Base-by-base conservation (phyloP, 2,329 filamentous ascomycete genomes). In the Pyrenochaeta sp. region DNA sequence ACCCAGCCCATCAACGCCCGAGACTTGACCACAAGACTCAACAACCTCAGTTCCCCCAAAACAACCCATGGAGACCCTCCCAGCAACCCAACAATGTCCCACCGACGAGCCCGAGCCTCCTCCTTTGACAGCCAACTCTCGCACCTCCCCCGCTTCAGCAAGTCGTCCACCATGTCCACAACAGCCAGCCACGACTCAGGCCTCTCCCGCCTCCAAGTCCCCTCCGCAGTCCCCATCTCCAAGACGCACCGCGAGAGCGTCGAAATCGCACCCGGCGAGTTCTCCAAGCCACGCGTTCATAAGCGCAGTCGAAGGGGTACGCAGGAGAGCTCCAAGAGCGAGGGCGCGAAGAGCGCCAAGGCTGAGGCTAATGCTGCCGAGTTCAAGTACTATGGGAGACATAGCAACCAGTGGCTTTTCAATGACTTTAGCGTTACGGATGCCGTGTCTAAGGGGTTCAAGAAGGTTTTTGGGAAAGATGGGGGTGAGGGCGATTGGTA, bases 341-440 rank as follows among this genome's bases (percentile, higher is more conserved):
- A 57, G 36, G 63, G 62, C 25, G 58, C 34, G 13, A 10, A 25
- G 19, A 15, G 19, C 15, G n/a, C 13, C 5, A 42, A 12, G 39
- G 24, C 9, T 5, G 40, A 25, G 19, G 19, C 28, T 30, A 9
- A 9, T 30, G 28, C 9, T 30, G 28, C 6, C 32, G 65, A 75
- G 45, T 74, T 74, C 22, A 72, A 68, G 56, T 74, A 74, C 45
- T 76, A 76, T 40, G 74, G 74, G 5, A 24, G 76, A 5, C 76
- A 78, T 59, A 67, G 67, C 9, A 78, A 78, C 50, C 68, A 67
- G 50, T 78, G 76, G 76, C 54, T 78, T 24, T 78, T 78, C 60
- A 74, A 76, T 22, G 74, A 75, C 43, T 77, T 77, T 40, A 77
- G 74, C 36, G 61, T 78, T 39, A 72, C 68, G 10, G 73, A 70